phyloP scores from a whole-genome alignment of 371 early-diverging fungal species.

The Mucor irregularis region DNA sequence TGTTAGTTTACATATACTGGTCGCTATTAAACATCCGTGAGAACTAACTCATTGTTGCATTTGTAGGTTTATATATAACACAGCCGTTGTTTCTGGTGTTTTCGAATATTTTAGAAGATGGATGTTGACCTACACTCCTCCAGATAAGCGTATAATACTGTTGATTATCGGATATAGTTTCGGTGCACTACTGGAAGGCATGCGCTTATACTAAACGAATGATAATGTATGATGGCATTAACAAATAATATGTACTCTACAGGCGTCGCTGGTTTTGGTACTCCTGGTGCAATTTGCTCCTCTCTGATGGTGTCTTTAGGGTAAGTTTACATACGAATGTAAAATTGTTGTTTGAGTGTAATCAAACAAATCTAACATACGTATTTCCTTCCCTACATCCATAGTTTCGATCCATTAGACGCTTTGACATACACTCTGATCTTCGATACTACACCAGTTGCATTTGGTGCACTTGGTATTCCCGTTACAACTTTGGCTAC shows the following conservation, averaged over 20 bases:
- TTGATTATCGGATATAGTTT: slow-evolving; percentile 48
- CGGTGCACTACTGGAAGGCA: slow-evolving; percentile 52
- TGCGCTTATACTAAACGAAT: background rate
- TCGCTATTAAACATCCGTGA: too few species aligned
- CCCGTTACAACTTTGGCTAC: slow-evolving; percentile 50
- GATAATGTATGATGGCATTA: background rate
- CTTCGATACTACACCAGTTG: slow-evolving; percentile 51
- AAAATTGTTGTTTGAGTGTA: too few species aligned
- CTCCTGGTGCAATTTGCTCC: slow-evolving; percentile 55
- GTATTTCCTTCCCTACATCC: too few species aligned
- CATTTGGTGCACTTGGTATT: slow-evolving; percentile 50
- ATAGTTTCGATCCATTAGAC: slow-evolving; percentile 45
- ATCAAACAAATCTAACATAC: too few species aligned
- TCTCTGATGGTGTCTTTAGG: slow-evolving; percentile 52
- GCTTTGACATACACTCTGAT: slow-evolving; percentile 44
- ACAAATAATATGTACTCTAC: background rate
- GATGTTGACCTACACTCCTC: slow-evolving; percentile 49
- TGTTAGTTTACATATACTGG: too few species aligned
- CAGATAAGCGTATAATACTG: slow-evolving; percentile 45
- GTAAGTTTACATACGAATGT: too few species aligned
- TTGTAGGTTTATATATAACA: slow-evolving; percentile 52
- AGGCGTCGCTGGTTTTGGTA: slow-evolving; percentile 56
- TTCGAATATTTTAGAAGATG: slow-evolving; percentile 52
- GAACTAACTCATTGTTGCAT: too few species aligned
- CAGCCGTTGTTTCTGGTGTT: slow-evolving; percentile 42